Evolutionary conservation across 352 stramenopile genomes (phyloP).

Genomic region (Sclerospora graminicola): DNA sequence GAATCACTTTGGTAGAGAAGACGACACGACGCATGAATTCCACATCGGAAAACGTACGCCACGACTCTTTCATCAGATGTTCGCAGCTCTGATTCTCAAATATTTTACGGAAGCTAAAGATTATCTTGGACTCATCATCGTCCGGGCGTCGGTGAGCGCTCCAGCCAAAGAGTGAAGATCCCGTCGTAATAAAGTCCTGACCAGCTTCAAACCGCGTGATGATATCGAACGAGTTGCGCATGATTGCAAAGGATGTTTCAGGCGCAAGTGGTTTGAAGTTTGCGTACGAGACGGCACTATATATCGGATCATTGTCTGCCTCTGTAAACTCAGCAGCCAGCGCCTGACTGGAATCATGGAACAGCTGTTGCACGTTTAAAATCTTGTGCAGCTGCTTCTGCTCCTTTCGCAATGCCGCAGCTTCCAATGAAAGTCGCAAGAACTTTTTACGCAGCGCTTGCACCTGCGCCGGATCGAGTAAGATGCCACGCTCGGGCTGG

Average conservation of each 20-base stretch:
- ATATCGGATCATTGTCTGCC: constrained; percentile 34
- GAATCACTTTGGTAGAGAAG: constrained; percentile 31
- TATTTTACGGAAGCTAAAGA: constrained; percentile 52
- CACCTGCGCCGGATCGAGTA: constrained; percentile 22
- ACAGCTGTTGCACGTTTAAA: constrained; percentile 45
- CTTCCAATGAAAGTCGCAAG: constrained; percentile 30
- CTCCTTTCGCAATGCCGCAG: constrained; percentile 32
- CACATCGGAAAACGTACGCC: constrained; percentile 22
- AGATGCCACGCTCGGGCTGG: constrained; percentile 12
- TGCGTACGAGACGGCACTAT: constrained; percentile 40
- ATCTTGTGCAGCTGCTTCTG: constrained; percentile 37
- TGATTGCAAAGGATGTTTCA: constrained; percentile 30
- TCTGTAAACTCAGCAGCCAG: constrained; percentile 35
- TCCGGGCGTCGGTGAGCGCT: constrained; percentile 42
- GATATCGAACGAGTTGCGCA: constrained; percentile 44
- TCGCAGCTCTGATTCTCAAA: constrained; percentile 26
- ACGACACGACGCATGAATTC: constrained; percentile 36
- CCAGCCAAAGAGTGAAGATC: constrained; percentile 46
- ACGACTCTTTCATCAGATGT: constrained; percentile 35
- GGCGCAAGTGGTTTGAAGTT: constrained; percentile 10
- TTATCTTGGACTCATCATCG: constrained; percentile 30
- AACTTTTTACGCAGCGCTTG: constrained; percentile 21
- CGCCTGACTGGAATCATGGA: constrained; percentile 24
- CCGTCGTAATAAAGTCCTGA: constrained; percentile 35
- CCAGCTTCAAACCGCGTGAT: constrained; percentile 38